A percentile compares a stretch with the other conserved stretches of the same genome.
phyloP scores from a whole-genome alignment of 148 eudicot genomes.

The Chenopodium album region DNA sequence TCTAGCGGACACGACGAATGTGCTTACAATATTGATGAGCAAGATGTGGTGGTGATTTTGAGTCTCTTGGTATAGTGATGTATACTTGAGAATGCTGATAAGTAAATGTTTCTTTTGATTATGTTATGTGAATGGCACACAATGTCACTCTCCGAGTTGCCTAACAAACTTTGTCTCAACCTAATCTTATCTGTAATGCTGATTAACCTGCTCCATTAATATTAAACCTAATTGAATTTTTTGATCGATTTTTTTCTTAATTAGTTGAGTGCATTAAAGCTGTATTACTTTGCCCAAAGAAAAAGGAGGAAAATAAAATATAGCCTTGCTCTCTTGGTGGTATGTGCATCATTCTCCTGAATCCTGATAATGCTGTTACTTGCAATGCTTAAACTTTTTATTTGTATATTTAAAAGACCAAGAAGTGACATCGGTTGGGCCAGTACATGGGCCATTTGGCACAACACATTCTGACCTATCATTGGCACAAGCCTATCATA shows the following conservation, averaged over 20 bases:
- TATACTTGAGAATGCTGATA: not conserved
- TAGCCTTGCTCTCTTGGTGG: too few species aligned
- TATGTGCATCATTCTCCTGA: not conserved
- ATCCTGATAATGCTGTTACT: not conserved
- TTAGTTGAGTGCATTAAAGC: not conserved
- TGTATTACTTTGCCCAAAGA: not conserved
- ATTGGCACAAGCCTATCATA: too few species aligned
- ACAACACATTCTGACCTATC: too few species aligned
- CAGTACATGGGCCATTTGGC: too few species aligned
- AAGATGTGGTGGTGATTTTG: too few species aligned
- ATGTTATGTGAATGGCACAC: not conserved
- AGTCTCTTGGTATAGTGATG: not conserved
- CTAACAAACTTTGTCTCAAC: not conserved
- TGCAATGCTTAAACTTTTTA: not conserved
- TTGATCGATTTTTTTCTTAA: not conserved
- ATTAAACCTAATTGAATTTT: not conserved
- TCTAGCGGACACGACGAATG: too few species aligned
- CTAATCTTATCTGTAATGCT: not conserved
- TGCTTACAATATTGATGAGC: too few species aligned
- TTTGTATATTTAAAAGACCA: too few species aligned
- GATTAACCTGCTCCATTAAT: not conserved
- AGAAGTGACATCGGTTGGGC: too few species aligned
- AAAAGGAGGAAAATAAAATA: too few species aligned
- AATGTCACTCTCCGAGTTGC: not conserved
- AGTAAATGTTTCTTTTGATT: not conserved